Evolutionary conservation across 2,329 filamentous ascomycete genomes (phyloP), one percentile per base, ranked within the genome.

Genomic region (Aspergillus luchuensis): DNA sequence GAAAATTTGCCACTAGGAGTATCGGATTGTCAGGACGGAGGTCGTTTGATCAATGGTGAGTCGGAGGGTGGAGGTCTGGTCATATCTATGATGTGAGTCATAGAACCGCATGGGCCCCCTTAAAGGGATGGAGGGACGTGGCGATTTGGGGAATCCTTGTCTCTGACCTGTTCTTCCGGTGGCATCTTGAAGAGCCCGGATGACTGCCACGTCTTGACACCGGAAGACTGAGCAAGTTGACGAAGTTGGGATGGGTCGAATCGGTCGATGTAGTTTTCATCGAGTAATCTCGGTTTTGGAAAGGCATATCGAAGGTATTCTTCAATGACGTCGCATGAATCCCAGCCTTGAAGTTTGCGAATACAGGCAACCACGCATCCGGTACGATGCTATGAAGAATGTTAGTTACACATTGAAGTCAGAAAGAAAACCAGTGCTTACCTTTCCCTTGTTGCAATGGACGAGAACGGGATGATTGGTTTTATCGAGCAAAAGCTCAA

Each of bases 361-460:
- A 96, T 84, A 59, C 90, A 88, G 17, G 87, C 93, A 52, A 93
- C 85, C n/a, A 95, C 89, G 71, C 92, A 97, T 21, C 93, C 93
- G 17, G 93, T 97, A 60, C 93, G 89, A 72, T 97, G 93, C 84
- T 91, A 63, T 28, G 52, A 39, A 58, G 25, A 19, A 17, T 21
- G 21, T 65, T 43, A 65, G 60, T 15, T n/a, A 30, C 28, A 8
- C 28, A 5, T 30, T 1, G 11, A 30, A 30, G 11, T 3, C 28
- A 30, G 4, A 30, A 30, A 30, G 8, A 30, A 10, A 25, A n/a
- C 1, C 8, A 36, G n/a, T 21, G 69, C 78, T 65, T 76, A 88
- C 86, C 78, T 89, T 95, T 72, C 93, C 93, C 68, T 96, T 93
- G 73, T 97, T 97, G 83, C 93, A 97, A 76, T 97, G 93, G 50